A percentile compares a stretch with the other conserved stretches of the same genome.
These are phyloP conservation scores for Amanita pseudoporphyria DNA, from an alignment of 768 basidiomycete species.

Conservation along the genomic window DNA sequence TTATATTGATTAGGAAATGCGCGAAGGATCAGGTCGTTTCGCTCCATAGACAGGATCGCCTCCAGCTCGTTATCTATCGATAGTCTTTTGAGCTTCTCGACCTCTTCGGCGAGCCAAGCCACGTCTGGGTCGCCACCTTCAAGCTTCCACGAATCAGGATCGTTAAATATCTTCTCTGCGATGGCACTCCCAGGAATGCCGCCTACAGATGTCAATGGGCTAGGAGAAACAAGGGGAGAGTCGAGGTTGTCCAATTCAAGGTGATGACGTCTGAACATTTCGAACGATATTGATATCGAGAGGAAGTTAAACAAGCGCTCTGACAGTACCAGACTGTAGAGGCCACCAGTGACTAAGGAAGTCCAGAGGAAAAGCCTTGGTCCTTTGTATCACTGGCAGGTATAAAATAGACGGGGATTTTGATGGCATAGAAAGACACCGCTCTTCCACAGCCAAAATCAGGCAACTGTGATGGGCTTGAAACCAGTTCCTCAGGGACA, in stretches of 20 bases:
- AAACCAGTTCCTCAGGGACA: too few relatives aligned
- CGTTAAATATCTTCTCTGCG: conserved; percentile 34
- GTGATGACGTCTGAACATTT: conserved; percentile 14
- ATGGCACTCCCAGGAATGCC: conserved; percentile 27
- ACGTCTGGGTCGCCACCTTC: conserved; percentile 17
- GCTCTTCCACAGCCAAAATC: too few relatives aligned
- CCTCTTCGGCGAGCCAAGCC: conserved; percentile 26
- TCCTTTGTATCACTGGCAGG: background rate
- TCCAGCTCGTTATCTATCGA: conserved; percentile 4
- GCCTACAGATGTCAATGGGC: conserved; percentile 19
- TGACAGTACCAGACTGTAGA: conserved; percentile 8
- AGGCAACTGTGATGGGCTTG: too few relatives aligned
- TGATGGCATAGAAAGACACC: too few relatives aligned
- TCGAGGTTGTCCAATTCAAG: conserved; percentile 30
- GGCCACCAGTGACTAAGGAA: conserved; percentile 6
- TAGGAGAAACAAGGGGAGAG: conserved; percentile 26
- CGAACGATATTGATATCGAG: background rate
- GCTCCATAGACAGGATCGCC: conserved; percentile 9
- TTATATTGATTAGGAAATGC: conserved; percentile 5
- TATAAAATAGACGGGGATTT: too few relatives aligned
- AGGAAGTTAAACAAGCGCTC: background rate
- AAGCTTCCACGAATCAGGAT: conserved; percentile 31
- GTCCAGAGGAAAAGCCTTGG: background rate
- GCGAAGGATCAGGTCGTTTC: conserved; percentile 4
- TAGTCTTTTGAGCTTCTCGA: conserved; percentile 19